Percentiles rank a stretch among this genome's conserved stretches.
These are phyloP conservation scores for Rhodotorula graminis DNA, from an alignment of 768 basidiomycete species.

Conservation along the genomic window DNA sequence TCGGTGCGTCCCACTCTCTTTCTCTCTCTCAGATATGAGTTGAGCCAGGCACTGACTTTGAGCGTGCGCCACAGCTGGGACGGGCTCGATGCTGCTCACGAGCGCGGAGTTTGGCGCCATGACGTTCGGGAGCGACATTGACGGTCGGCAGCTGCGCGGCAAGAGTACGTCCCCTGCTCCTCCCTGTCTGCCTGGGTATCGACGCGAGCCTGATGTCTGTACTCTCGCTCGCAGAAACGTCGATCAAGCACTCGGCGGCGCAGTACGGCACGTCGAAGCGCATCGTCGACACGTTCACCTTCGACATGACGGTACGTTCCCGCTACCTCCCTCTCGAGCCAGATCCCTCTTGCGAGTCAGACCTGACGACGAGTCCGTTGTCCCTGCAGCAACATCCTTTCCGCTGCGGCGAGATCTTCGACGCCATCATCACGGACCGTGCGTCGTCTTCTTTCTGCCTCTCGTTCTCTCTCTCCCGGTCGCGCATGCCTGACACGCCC, in stretches of 20 bases:
- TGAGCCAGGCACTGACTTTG: neutral
- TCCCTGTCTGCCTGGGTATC: no score
- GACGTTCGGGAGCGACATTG: conserved; percentile 89
- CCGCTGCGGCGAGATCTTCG: conserved; percentile 82
- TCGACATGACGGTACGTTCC: conserved; percentile 71
- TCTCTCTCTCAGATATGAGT: neutral
- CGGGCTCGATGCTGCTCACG: conserved; percentile 53
- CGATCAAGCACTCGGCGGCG: conserved; percentile 25
- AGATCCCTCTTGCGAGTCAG: no score
- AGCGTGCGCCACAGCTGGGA: conserved; percentile 49
- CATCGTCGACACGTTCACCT: conserved; percentile 80
- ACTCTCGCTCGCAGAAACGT: neutral
- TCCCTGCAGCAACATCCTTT: conserved; percentile 58
- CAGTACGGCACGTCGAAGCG: conserved; percentile 73
- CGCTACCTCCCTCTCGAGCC: neutral
- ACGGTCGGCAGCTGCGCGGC: conserved; percentile 93
- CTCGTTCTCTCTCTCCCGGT: neutral
- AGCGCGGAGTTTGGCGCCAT: conserved; percentile 80
- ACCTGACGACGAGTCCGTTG: no score
- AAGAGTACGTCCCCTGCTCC: conserved; percentile 56
- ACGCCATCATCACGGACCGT: conserved; percentile 72
- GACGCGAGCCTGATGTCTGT: neutral
- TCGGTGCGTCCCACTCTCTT: conserved; percentile 59
- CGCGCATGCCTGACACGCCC: neutral
- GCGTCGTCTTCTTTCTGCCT: conserved; percentile 42